Conservation (phyloP, 352 stramenopile species). For the Globisporangium okanoganense region DNA sequence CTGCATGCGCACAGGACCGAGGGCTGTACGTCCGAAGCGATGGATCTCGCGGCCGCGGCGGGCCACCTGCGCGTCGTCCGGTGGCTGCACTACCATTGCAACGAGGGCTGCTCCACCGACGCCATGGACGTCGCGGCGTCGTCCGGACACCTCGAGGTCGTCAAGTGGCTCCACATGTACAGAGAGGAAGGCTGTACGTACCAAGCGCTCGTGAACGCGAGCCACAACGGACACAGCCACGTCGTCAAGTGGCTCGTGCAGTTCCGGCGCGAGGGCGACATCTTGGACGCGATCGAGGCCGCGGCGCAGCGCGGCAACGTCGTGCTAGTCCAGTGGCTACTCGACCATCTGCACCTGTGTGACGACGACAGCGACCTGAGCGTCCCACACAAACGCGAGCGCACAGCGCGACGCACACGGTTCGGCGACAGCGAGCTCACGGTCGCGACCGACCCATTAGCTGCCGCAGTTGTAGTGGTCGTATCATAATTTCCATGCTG, state of each 20-base stretch:
- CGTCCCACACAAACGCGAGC: neutral
- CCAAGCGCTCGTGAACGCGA: conserved; percentile 54
- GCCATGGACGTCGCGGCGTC: conserved; percentile 33
- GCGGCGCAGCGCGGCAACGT: conserved; percentile 16
- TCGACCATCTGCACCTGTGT: conserved; percentile 18
- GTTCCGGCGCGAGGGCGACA: conserved; percentile 31
- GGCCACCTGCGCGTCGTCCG: conserved; percentile 24
- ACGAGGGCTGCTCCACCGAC: conserved; percentile 34
- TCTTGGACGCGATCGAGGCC: conserved; percentile 22
- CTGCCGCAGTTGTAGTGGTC: neutral
- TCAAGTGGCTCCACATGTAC: conserved; percentile 28
- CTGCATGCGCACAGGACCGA: conserved; percentile 22
- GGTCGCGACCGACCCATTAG: neutral
- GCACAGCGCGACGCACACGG: neutral
- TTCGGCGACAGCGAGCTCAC: neutral
- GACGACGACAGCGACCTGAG: conserved; percentile 4
- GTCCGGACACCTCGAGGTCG: conserved; percentile 26
- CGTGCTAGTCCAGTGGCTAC: conserved; percentile 19
- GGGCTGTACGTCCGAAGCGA: conserved; percentile 20
- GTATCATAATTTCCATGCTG: neutral
- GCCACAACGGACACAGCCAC: conserved; percentile 37
- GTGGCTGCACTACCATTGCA: conserved; percentile 22
- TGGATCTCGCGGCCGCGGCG: conserved; percentile 19
- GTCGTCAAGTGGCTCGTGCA: conserved; percentile 51
- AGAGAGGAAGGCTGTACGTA: conserved; percentile 56